A percentile compares a stretch with the other conserved stretches of the same genome.
Conservation (phyloP, 1,284 basidiomycete species). For the Ganoderma boninense region DNA sequence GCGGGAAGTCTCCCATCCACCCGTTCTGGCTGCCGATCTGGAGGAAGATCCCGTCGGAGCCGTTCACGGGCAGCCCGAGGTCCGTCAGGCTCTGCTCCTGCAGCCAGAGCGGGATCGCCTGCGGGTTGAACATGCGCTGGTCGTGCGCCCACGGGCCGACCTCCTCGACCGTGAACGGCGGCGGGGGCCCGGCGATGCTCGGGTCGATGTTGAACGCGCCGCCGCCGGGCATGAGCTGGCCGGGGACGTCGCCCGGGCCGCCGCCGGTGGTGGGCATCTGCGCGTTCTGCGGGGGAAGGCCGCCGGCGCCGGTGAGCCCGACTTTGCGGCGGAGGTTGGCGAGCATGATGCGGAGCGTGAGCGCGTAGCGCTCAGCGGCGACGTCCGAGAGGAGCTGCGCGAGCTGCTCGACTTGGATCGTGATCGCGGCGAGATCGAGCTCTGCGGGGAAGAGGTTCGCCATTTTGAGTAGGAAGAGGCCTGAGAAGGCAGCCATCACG, state of each 20-base stretch:
- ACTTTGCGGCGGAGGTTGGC: constrained; percentile 88
- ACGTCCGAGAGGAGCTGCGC: constrained; percentile 85
- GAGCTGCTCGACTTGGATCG: constrained; percentile 83
- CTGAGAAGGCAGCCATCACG: constrained; percentile 92
- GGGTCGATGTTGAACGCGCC: constrained; percentile 61
- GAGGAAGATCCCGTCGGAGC: constrained; percentile 88
- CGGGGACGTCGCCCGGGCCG: constrained; percentile 4
- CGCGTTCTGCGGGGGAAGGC: constrained; percentile 41
- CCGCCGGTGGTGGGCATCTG: constrained; percentile 41
- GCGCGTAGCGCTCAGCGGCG: constrained; percentile 90
- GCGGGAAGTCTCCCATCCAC: constrained; percentile 77
- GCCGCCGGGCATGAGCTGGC: constrained; percentile 27
- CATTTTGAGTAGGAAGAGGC: constrained; percentile 92
- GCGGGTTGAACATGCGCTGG: constrained; percentile 79
- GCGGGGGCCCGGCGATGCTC: constrained; percentile 56
- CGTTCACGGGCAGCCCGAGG: constrained; percentile 88
- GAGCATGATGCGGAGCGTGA: constrained; percentile 91
- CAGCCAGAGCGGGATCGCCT: constrained; percentile 81
- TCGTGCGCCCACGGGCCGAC: constrained; percentile 81
- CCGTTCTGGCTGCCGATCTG: constrained; percentile 74
- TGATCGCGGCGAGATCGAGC: constrained; percentile 78
- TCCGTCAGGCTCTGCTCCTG: constrained; percentile 90
- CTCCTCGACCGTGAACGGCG: constrained; percentile 82
- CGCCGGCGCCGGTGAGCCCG: constrained; percentile 65
- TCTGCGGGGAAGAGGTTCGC: constrained; percentile 86